Evolutionary conservation across 352 stramenopile genomes (phyloP).

Genomic region (Pythium scleroteichum): DNA sequence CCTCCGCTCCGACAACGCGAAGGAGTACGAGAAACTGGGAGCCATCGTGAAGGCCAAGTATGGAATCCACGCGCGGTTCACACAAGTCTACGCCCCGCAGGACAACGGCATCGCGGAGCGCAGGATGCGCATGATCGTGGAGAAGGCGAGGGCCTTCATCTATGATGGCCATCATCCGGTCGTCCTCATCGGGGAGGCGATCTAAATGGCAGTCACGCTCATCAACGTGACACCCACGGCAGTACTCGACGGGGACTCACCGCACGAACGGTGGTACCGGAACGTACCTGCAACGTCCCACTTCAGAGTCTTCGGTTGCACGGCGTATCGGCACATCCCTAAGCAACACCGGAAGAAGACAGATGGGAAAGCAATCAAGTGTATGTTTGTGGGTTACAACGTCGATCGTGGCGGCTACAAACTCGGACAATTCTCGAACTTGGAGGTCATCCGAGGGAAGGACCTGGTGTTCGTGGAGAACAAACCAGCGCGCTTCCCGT

Average conservation of each 20-base stretch:
- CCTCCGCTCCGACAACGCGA: conserved; percentile 12
- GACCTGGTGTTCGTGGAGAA: conserved; percentile 27
- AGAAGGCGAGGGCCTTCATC: conserved; percentile 15
- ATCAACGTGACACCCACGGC: conserved; percentile 18
- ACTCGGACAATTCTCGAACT: conserved; percentile 6
- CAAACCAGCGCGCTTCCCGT: conserved; percentile 11
- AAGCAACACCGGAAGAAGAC: conserved; percentile 5
- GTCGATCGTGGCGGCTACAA: conserved; percentile 17
- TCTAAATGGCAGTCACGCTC: conserved; percentile 8
- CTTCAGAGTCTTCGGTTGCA: conserved; percentile 4
- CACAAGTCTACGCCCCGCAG: conserved; percentile 8
- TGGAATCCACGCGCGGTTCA: conserved; percentile 10
- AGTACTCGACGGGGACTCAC: conserved; percentile 9
- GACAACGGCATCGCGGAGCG: conserved; percentile 20
- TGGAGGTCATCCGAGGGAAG: conserved; percentile 9
- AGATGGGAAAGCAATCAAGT: conserved; percentile 15
- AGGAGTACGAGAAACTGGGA: conserved; percentile 20
- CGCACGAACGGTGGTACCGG: conserved; percentile 4
- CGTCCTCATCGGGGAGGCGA: conserved; percentile 11
- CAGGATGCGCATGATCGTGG: conserved; percentile 21
- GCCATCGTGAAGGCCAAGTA: conserved; percentile 9
- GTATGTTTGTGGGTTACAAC: conserved; percentile 27
- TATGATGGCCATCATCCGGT: conserved; percentile 9
- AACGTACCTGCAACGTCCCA: conserved; percentile 7
- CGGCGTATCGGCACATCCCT: conserved; percentile 11